Conservation (phyloP, 2,329 filamentous ascomycete species). For the Aspergillus pseudoterreus region DNA sequence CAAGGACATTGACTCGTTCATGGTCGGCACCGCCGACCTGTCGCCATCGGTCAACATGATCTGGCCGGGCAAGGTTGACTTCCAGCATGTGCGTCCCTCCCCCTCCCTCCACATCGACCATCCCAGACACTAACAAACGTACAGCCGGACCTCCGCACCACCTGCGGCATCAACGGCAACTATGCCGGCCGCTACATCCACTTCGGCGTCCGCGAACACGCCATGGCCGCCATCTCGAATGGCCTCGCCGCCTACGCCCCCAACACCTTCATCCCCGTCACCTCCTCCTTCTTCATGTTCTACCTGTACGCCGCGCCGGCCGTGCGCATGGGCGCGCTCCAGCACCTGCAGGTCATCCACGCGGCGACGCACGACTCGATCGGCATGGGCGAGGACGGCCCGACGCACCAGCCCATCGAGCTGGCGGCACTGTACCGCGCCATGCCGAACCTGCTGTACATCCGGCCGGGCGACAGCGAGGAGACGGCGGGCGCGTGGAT, state of each 20-base stretch:
- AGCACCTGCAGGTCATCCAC: constrained; percentile 55
- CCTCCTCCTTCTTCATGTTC: constrained; percentile 62
- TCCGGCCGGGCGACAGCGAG: constrained; percentile 57
- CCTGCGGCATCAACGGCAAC: constrained; percentile 45
- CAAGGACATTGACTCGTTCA: constrained; percentile 45
- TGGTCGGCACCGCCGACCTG: constrained; percentile 54
- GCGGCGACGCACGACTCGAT: constrained; percentile 61
- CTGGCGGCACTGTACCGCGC: constrained; percentile 56
- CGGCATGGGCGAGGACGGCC: constrained; percentile 58
- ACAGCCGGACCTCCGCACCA: constrained; percentile 27
- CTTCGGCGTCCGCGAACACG: constrained; percentile 60
- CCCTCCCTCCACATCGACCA: neutral
- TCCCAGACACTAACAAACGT: neutral
- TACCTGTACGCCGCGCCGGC: constrained; percentile 56
- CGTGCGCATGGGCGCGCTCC: constrained; percentile 59
- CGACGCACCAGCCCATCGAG: constrained; percentile 61
- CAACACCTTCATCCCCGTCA: constrained; percentile 56
- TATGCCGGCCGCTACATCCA: constrained; percentile 51
- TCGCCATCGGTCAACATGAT: constrained; percentile 55
- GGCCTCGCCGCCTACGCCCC: constrained; percentile 57
- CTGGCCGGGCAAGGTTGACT: constrained; percentile 51
- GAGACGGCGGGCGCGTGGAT: constrained; percentile 49
- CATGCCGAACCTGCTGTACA: constrained; percentile 61
- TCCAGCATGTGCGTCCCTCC: constrained; percentile 43
- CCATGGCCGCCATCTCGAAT: constrained; percentile 78